Base-by-base conservation (phyloP, 768 basidiomycete species). In the Agaricus sinodeliciosus region DNA sequence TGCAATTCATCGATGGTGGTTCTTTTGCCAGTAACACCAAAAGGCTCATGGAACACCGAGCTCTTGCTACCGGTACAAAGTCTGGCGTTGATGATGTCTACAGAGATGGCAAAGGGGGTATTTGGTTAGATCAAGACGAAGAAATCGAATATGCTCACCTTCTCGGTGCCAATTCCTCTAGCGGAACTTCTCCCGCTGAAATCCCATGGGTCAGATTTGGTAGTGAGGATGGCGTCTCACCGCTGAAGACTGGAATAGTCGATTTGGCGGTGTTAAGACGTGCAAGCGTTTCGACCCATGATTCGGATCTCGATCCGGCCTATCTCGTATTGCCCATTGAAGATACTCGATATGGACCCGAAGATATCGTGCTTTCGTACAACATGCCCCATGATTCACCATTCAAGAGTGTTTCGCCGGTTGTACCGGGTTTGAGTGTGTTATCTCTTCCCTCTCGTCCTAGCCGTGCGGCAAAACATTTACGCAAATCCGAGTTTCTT, bases 111-210 rank as follows among this genome's bases (percentile, higher is more conserved):
- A 70, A 75, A 22, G 85, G 84, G 19, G 77, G 79, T 0, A 48
- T 87, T 12, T 89, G 86, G 84, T 75, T 78, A 72, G 87, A 89
- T 58, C 78, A 76, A 49, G 84, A 85, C 9, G 87, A 89, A 63
- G 78, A 82, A 60, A 72, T 77, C 74, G 87, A 89, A 60, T 86
- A 81, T 57, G 70, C 74, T 12, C 82, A 79, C 52, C 74, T 89
- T 8, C 72, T 89, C 27, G 69, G 66, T 41, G 72, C 69, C 22
- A 63, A 69, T 36, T 27, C 42, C 12, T 62, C 67, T 51, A 65
- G 63, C 9, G 63, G 60, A 9, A 63, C 62, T 43, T 31, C 31
- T 31, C 59, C 22, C 3, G 11, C 60, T n/a, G 64, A 63, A 43
- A 58, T 60, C 43, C 61, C 59, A 5, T 64, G 65, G 65, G 60